These are phyloP conservation scores for Camellia sinensis DNA, from an alignment of 148 eudicot genomes.

Conservation along the genomic window DNA sequence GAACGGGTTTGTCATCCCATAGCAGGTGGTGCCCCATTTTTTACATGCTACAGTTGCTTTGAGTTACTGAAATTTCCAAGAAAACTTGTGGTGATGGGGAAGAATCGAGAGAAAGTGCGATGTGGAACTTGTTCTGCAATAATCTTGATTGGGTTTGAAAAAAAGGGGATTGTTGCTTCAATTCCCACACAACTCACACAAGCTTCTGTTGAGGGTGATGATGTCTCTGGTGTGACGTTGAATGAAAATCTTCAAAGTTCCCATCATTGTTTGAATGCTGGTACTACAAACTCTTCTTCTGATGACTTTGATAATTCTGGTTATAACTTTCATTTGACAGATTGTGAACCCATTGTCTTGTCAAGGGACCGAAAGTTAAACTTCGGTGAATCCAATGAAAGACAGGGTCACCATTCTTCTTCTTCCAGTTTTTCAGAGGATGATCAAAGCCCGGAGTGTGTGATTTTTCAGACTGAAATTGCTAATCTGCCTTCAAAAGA, in stretches of 20 bases:
- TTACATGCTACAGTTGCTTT: conserved; percentile 68
- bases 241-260: conserved; percentile 20
- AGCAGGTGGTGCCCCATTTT: conserved; percentile 80
- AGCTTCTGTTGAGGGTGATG: conserved; percentile 16
- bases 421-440: conserved; percentile 47
- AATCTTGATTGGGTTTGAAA: conserved; percentile 39
- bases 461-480: conserved; percentile 22
- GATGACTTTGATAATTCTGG: conserved; percentile 47
- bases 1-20: conserved; percentile 48
- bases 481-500: conserved; percentile 26
- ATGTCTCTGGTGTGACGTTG: conserved; percentile 15
- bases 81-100: conserved; percentile 29
- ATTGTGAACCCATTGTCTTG: conserved; percentile 28
- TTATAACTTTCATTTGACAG: conserved; percentile 35
- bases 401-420: conserved; percentile 30
- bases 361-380: conserved; percentile 26
- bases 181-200: conserved; percentile 24
- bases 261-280: conserved; percentile 20
- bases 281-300: conserved; percentile 30
- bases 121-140: conserved; percentile 77
- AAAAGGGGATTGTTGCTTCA: conserved; percentile 31
- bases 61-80: conserved; percentile 62
- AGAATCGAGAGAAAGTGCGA: conserved; percentile 33
- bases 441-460: conserved; percentile 33
- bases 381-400: conserved; percentile 35